Percentiles rank a stretch among this genome's conserved stretches.
Conservation (phyloP, 2,329 filamentous ascomycete species). For the Tolypocladium inflatum region DNA sequence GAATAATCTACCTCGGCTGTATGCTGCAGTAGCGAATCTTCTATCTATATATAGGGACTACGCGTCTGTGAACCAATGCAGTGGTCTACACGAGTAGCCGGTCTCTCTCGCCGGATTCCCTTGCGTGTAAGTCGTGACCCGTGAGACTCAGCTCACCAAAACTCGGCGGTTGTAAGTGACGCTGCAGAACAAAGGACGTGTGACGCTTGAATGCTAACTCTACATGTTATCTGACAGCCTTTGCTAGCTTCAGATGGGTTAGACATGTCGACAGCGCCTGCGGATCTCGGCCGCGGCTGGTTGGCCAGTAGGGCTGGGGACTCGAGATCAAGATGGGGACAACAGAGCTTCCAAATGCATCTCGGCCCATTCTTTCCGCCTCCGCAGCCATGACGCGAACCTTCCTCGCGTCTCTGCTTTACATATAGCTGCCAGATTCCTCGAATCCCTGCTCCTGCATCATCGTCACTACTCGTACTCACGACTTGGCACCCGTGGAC, state of each 20-base stretch:
- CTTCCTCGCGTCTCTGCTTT: too few species aligned
- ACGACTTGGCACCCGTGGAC: not conserved
- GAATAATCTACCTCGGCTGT: not conserved
- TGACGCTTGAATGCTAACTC: too few species aligned
- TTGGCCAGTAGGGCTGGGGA: not conserved
- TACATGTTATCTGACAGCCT: too few species aligned
- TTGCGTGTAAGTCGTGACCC: not conserved
- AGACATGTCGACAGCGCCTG: not conserved
- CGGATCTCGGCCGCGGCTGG: not conserved
- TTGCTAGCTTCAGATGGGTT: not conserved
- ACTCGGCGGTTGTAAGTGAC: not conserved
- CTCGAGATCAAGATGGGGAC: not conserved
- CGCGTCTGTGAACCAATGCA: not conserved
- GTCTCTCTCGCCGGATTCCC: not conserved
- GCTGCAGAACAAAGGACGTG: not conserved
- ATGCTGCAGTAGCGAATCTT: not conserved
- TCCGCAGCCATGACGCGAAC: too few species aligned
- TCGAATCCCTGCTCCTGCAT: not conserved
- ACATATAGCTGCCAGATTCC: not conserved
- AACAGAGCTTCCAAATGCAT: not conserved
- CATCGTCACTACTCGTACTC: too few species aligned
- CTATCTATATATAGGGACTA: too few species aligned
- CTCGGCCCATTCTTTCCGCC: not conserved
- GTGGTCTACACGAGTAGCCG: not conserved
- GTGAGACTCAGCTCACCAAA: too few species aligned